Percentiles rank a stretch among this genome's conserved stretches.
Conservation (phyloP, 768 basidiomycete genomes). For the Serpula lacrymans region DNA sequence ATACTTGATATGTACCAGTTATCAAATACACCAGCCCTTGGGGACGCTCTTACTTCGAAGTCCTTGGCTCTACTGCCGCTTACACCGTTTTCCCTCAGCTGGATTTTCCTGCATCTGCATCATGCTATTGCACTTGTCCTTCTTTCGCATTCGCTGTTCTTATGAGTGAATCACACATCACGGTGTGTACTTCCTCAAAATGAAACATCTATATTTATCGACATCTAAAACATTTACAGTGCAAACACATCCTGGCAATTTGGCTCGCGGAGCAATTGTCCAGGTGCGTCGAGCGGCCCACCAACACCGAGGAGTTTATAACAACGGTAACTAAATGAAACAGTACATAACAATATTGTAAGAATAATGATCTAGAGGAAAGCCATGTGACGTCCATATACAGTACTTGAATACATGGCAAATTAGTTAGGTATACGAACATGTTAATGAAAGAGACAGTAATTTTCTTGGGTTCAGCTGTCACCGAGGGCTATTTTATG, state of each 20-base stretch:
- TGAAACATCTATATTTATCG: slow-evolving; percentile 3
- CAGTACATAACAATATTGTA: slow-evolving; percentile 1
- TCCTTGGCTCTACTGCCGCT: slow-evolving; percentile 60
- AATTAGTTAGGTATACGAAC: not conserved
- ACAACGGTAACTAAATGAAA: slow-evolving; percentile 7
- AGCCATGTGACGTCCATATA: not conserved
- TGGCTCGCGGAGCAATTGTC: slow-evolving; percentile 54
- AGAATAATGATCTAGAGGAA: too few species aligned
- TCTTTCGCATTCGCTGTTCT: slow-evolving; percentile 68
- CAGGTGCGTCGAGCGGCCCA: slow-evolving; percentile 46
- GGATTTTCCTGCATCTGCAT: slow-evolving; percentile 35
- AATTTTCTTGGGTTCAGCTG: slow-evolving; percentile 6
- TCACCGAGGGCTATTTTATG: slow-evolving; percentile 6
- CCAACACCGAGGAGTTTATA: slow-evolving; percentile 47
- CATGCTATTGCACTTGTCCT: slow-evolving; percentile 72
- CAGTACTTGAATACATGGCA: too few species aligned
- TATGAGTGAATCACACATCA: slow-evolving; percentile 53
- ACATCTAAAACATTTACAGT: slow-evolving; percentile 48
- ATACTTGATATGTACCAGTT: slow-evolving; percentile 41
- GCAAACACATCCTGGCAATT: slow-evolving; percentile 76
- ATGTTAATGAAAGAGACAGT: slow-evolving; percentile 6
- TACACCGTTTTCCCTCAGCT: slow-evolving; percentile 56
- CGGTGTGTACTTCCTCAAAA: slow-evolving; percentile 41
- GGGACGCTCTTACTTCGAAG: slow-evolving; percentile 61
- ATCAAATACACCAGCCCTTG: slow-evolving; percentile 56